Evolutionary conservation across 2,329 filamentous ascomycete genomes (phyloP), one percentile per base, ranked within the genome.

Genomic region (Grosmannia clavigera): DNA sequence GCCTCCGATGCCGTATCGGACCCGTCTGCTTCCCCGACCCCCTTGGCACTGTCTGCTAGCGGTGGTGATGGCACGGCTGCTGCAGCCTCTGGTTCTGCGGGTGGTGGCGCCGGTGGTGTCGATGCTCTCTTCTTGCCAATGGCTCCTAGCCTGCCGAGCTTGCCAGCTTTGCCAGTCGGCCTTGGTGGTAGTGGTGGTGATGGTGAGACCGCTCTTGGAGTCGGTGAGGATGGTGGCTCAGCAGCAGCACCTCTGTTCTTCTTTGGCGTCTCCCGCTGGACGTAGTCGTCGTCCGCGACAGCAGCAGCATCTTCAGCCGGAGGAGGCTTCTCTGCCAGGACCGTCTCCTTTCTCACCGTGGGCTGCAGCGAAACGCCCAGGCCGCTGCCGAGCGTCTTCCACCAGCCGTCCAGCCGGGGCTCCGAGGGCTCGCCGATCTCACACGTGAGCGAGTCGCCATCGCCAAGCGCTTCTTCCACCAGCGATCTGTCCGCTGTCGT

Each of bases 361-460:
- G 11, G 57, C 64, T 65, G 64, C 9, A 72, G 59, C 10, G 65
- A 52, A 9, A 67, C 61, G 7, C 61, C 63, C 29, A 67, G 68
- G 1, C 70, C 66, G 31, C 66, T 66, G 33, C 66, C 65, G 10
- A 81, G 72, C 48, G 69, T 69, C 25, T 66, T 71, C 79, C 79
- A 82, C 80, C 80, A 83, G 54, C 70, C 68, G 63, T 79, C 73
- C 10, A 80, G 66, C 3, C 66, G 67, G 16, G 68, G 65, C 3
- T 72, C 72, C 19, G 22, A 2, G 1, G 40, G 4, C 4, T 27
- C n/a, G 10, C 7, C 54, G 35, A 16, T 10, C 19, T 7, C 22
- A 11, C 33, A 40, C 22, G 22, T 22, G 33, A 55, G 33, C 35
- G n/a, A 1, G n/a, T 3, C n/a, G n/a, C 38, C 38, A 14, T 40